Conservation (phyloP, 495 filamentous ascomycete species). For the Penicillium nucicola region DNA sequence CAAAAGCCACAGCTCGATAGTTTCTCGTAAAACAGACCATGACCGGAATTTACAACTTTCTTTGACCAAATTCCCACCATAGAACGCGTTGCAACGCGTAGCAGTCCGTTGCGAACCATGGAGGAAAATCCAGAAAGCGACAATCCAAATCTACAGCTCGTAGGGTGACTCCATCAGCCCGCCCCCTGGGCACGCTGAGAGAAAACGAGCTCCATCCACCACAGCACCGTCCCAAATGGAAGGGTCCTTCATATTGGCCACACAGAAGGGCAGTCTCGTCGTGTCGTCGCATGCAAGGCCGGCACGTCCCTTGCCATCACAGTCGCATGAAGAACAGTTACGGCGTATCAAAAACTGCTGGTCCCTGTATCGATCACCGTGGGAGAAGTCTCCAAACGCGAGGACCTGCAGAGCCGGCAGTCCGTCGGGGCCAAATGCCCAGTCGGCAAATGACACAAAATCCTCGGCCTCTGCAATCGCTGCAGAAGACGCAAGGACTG, state of each 20-base stretch:
- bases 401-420: conserved; percentile 5
- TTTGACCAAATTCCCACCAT: no score
- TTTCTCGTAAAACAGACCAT: no score
- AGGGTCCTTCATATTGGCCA: not conserved
- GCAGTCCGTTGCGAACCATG: not conserved
- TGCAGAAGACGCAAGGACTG: no score
- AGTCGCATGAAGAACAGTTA: not conserved
- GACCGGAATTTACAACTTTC: no score
- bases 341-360: conserved; percentile 3
- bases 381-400: conserved; percentile 12
- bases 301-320: not conserved
- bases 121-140: not conserved
- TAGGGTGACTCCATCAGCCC: not conserved
- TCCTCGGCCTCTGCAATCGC: not conserved
- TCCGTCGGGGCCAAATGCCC: conserved; percentile 14
- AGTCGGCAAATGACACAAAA: conserved; percentile 7
- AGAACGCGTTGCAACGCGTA: no score
- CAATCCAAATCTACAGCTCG: not conserved
- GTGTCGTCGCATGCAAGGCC: not conserved
- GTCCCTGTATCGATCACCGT: conserved; percentile 1
- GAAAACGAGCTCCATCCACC: not conserved
- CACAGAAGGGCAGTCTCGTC: not conserved
- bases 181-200: not conserved
- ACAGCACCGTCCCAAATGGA: not conserved
- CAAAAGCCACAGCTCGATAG: no score